Base-by-base conservation (phyloP, 2,329 filamentous ascomycete species). In the Botrytis medusae region DNA sequence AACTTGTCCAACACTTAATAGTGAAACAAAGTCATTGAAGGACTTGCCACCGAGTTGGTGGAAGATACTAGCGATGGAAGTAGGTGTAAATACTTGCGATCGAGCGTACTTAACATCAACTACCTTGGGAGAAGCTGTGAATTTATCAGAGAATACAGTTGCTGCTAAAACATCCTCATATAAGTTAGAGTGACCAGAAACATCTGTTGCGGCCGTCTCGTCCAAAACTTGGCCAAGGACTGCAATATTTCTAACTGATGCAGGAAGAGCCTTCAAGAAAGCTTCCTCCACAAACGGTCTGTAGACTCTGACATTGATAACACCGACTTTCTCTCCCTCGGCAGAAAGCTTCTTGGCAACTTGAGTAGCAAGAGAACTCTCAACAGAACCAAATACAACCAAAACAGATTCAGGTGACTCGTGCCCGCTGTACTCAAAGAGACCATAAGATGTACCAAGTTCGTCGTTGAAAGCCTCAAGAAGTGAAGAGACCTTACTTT, bases 351-450 rank as follows among this genome's bases (percentile, higher is more conserved):
- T 90, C 61, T 87, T 86, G 18, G 94, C 90, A 71, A 97, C 89
- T 83, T 98, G 94, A 77, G 92, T 91, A 73, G 94, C 90, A 74
- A 98, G 85, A 78, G 96, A 94, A 22, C 93, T 90, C 85, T 99
- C 96, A 8, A 95, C 90, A 74, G 94, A 97, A 78, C 96, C 96
- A 79, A 99, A 98, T 62, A 94, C 93, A 44, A 98, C 94, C 48
- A 98, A 85, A 25, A 99, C 94, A 16, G 91, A 90, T 77, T 95
- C 92, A 6, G 96, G 90, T 61, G 90, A 85, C 67, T 89, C 85
- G 81, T 98, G 94, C 37, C 96, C 96, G 79, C 92, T 89, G 84
- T 99, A 99, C 84, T 99, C 96, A 79, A 98, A 99, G 10, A 94
- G 90, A 79, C 91, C 89, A 82, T 99, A 99, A 77, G 95, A 91